Conservation (phyloP, 208 protist genomes). For the Acanthamoeba comandoni region DNA sequence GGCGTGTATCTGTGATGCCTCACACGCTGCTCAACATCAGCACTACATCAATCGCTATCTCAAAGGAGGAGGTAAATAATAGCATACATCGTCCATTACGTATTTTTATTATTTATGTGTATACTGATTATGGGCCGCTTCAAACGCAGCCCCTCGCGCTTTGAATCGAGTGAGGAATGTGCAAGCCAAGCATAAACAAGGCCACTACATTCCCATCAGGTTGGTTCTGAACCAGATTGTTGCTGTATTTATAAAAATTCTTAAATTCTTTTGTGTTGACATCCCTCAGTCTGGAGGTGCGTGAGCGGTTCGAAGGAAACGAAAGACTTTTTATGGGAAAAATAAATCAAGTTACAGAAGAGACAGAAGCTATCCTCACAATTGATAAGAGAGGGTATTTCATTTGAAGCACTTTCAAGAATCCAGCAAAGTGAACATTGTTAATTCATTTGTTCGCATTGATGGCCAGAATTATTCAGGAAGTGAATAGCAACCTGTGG, state of each 20-base stretch:
- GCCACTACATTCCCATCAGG: constrained; percentile 48
- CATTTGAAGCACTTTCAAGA: no score
- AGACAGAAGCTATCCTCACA: constrained; percentile 69
- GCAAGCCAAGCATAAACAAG: constrained; percentile 41
- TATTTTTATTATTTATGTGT: not conserved
- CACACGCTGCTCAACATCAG: constrained; percentile 7
- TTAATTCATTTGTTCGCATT: no score
- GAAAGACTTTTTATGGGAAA: constrained; percentile 44
- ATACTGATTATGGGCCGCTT: not conserved
- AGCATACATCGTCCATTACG: not conserved
- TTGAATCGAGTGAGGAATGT: constrained; percentile 65
- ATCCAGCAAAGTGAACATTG: no score
- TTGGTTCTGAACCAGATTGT: not conserved
- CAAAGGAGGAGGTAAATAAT: constrained; percentile 16
- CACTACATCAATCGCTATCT: constrained; percentile 47
- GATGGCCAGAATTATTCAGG: constrained; percentile 40
- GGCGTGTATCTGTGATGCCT: not conserved
- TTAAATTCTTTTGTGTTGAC: no score
- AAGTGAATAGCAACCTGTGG: constrained; percentile 70
- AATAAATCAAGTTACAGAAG: constrained; percentile 72
- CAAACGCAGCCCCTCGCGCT: constrained; percentile 6
- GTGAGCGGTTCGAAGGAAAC: constrained; percentile 40
- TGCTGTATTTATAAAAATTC: not conserved
- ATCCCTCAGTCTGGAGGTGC: constrained; percentile 37
- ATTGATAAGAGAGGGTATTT: constrained; percentile 72